Conservation (phyloP, 1,284 basidiomycete genomes). For the Phaffia rhodozyma region DNA sequence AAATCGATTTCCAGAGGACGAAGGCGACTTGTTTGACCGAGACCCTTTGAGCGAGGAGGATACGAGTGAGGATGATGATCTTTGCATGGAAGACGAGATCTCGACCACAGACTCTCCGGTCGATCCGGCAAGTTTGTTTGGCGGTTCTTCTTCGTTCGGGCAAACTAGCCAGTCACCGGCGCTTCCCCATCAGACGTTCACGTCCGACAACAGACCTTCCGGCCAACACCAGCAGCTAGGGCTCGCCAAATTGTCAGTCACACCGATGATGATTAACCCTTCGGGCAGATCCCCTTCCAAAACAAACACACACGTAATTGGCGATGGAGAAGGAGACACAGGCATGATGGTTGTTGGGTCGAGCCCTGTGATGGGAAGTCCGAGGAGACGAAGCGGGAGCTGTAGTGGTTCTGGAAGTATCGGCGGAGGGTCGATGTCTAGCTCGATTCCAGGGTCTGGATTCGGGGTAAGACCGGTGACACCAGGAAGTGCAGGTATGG, state of each 20-base stretch:
- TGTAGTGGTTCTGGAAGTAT: background rate
- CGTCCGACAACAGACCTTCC: too few relatives aligned
- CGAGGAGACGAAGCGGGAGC: background rate
- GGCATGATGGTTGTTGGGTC: background rate
- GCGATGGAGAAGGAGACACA: background rate
- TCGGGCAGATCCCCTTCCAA: too few relatives aligned
- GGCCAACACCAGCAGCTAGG: too few relatives aligned
- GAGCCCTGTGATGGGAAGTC: background rate
- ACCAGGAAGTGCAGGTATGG: background rate
- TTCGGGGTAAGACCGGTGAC: background rate
- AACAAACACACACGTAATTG: too few relatives aligned
- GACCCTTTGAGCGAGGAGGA: background rate
- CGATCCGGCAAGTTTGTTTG: too few relatives aligned
- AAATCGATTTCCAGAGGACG: background rate
- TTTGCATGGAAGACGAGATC: background rate
- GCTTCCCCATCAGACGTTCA: too few relatives aligned
- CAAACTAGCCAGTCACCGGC: too few relatives aligned
- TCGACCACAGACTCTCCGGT: background rate
- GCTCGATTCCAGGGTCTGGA: background rate
- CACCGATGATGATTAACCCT: too few relatives aligned
- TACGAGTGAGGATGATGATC: background rate
- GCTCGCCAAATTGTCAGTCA: too few relatives aligned
- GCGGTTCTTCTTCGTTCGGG: too few relatives aligned
- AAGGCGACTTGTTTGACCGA: slow-evolving; percentile 7
- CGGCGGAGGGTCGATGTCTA: background rate